Evolutionary conservation across 73 alveolate genomes (phyloP), one percentile per base, ranked within the genome.

Genomic region (Paramecium primaurelia): DNA sequence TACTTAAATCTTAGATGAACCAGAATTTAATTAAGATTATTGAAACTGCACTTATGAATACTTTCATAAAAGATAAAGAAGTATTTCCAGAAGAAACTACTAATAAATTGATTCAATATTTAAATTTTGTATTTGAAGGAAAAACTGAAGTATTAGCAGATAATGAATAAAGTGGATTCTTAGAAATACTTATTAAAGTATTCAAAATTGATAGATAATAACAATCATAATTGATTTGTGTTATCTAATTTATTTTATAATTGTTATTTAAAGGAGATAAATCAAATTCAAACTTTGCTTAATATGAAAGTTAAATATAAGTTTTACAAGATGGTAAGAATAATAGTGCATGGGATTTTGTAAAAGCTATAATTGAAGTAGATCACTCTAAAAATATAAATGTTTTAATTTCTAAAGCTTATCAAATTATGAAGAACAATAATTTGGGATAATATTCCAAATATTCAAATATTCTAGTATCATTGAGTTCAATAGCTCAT

Each of bases 101-200:
- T 0, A 42, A 38, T 36, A 75, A 25, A 25, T 14, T 75, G 3
- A 36, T 75, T 34, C 9, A 75, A 75, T 75, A 3, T 42, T n/a
- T 75, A n/a, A 42, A n/a, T 75, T 75, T 75, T 25, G 30, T 75
- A 36, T 36, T 75, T 18, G 60, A 75, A n/a, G 88, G 88, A n/a
- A 75, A 75, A 1, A 42, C 47, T 9, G 88, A 42, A 16, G 88
- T 75, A 42, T 32, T 64, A 32, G 88, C 42, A 68, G 85, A 42
- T 9, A 16, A 20, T n/a, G 40, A 38, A n/a, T 14, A 30, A 30
- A 26, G 88, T 30, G 88, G 88, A 38, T 75, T 38, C n/a, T 12
- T 36, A 38, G 88, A 36, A 36, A 75, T 75, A 3, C 11, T 75
- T 1, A 34, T 10, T 4, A 36, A 64, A 28, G 84, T 64, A 12